Conservation (phyloP, 129 eudicot species). For the Saposhnikovia divaricata region DNA sequence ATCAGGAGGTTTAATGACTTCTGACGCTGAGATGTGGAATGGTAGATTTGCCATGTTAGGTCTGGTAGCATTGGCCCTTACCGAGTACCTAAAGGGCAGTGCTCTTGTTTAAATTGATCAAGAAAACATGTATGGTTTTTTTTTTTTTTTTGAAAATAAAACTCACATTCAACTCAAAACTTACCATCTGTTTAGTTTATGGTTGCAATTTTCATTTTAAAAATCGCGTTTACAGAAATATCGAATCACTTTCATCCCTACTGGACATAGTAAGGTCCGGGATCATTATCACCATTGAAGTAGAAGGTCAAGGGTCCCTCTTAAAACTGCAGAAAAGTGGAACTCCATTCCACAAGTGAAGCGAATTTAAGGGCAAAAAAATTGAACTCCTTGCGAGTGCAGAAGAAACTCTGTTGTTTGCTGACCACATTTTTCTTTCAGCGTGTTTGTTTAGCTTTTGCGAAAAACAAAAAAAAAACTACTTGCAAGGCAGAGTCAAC, state of each 20-base stretch:
- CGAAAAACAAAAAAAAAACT: too few relatives aligned
- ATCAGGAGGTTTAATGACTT: slow-evolving; percentile 52
- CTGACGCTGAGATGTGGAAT: slow-evolving; percentile 86
- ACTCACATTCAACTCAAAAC: too few relatives aligned
- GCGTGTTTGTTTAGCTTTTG: too few relatives aligned
- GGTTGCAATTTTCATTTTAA: background rate
- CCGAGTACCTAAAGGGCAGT: slow-evolving; percentile 59
- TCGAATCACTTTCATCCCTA: background rate
- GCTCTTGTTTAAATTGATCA: slow-evolving; percentile 36
- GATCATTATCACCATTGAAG: background rate
- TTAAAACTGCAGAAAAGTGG: background rate
- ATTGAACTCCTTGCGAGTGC: background rate
- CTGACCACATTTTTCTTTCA: too few relatives aligned
- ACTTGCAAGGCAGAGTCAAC: too few relatives aligned
- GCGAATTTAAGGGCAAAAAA: background rate
- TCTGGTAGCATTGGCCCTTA: slow-evolving; percentile 67
- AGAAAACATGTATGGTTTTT: too few relatives aligned
- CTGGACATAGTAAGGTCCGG: background rate
- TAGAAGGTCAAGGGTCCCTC: background rate
- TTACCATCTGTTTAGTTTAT: background rate
- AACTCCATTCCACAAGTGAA: background rate
- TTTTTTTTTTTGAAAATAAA: too few relatives aligned
- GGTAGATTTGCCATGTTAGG: slow-evolving; percentile 87
- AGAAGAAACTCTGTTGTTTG: background rate
- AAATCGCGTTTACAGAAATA: background rate